A percentile compares a stretch with the other conserved stretches of the same genome.
phyloP scores from a whole-genome alignment of 2,329 filamentous ascomycete species.

The Thielaviopsis punctulata region DNA sequence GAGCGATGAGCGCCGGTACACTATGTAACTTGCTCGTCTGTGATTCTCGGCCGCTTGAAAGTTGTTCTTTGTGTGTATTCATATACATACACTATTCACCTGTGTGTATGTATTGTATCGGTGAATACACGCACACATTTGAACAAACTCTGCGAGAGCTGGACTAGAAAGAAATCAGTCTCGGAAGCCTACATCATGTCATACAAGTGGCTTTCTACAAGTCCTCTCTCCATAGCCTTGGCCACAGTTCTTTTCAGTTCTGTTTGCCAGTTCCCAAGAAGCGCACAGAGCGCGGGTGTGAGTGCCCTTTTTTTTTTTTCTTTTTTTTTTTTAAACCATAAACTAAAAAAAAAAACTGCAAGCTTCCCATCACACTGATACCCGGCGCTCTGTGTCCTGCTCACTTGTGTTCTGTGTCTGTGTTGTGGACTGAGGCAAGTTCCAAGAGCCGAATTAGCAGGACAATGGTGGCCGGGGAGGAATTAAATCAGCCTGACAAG shows the following conservation, averaged over 20 bases:
- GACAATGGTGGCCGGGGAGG: background rate
- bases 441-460: background rate
- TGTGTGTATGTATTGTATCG: background rate
- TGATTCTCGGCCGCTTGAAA: no score
- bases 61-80: no score
- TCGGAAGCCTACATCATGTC: background rate
- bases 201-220: background rate
- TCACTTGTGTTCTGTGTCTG: background rate
- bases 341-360: no score
- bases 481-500: no score
- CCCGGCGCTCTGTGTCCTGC: no score
- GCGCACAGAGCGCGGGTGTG: no score
- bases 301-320: background rate
- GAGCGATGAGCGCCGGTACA: background rate
- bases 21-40: no score
- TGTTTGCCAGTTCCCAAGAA: no score
- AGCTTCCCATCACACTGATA: no score
- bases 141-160: no score
- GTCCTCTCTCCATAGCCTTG: background rate
- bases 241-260: background rate
- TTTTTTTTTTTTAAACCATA: background rate
- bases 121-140: no score
- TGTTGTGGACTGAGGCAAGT: background rate
- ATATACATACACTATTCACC: no score
- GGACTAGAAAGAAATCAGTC: background rate